Base-by-base conservation (phyloP, 1,284 basidiomycete genomes). In the Pseudomicrostroma phylloplanum region DNA sequence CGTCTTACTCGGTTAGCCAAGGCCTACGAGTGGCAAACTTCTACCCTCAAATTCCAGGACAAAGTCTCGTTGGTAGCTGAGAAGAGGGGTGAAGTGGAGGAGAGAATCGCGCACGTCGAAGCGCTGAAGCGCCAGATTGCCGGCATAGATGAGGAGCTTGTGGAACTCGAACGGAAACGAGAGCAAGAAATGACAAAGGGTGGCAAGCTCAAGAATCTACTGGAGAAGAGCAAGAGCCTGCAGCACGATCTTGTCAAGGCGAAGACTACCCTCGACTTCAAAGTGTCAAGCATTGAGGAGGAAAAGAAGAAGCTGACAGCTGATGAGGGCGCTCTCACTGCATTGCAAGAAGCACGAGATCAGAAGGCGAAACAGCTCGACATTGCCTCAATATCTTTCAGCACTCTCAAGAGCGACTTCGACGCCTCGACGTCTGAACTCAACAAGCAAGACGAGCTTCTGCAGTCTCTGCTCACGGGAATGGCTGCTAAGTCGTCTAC, bases 391-490 rank as follows among this genome's bases (percentile, higher is more conserved):
- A 64, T 57, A 12, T 62, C 66, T 30, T 73, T 73, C 30, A 69
- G 58, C 57, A 55, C 63, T 36, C 80, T 91, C 58, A 86, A 86
- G 54, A 80, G 80, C 0, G 82, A 85, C 0, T 89, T 89, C 80
- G 85, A 87, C 64, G 82, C 81, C 0, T 84, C 89, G 43, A 84
- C 87, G 57, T 82, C 84, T 2, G 85, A 87, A 26, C 84, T 96
- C 4, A 80, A 84, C 25, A 88, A 86, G 43, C 86, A 88, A 17
- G 94, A 98, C 79, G 91, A 93, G 75, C 87, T 99, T n/a, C 84
- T 98, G 0, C 94, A 97, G 79, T 92, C 91, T 0, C 85, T 98
- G 11, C 84, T 94, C 49, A 98, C 94, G 0, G 96, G 96, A 55
- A 86, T 98, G 19, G 88, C 89, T 0, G 84, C 86, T 7, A 85